Evolutionary conservation across 768 basidiomycete genomes (phyloP).

Genomic region (Terana coerulea): DNA sequence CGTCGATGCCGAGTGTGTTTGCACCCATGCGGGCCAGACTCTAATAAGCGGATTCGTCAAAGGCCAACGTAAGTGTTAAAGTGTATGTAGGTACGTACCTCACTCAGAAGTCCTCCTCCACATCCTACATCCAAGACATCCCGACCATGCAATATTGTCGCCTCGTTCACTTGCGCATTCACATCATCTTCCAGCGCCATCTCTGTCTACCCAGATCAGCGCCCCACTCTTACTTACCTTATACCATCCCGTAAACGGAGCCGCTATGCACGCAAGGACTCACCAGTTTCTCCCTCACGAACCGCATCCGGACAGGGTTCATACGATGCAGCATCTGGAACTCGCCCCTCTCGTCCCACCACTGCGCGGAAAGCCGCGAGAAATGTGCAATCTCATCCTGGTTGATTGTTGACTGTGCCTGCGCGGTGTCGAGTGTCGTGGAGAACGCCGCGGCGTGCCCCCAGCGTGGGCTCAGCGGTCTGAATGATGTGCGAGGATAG

Average conservation of each 20-base stretch:
- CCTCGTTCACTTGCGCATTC: conserved; percentile 27
- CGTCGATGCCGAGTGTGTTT: conserved; percentile 87
- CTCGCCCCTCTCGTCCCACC: conserved; percentile 96
- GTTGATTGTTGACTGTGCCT: conserved; percentile 53
- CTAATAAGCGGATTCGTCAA: no score
- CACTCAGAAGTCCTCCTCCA: conserved; percentile 90
- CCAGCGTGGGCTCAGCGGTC: no score
- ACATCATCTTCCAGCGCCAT: conserved; percentile 50
- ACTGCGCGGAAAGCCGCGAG: conserved; percentile 81
- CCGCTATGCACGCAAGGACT: neutral
- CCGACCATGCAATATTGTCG: conserved; percentile 51
- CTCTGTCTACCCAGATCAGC: conserved; percentile 34
- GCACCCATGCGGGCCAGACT: conserved; percentile 87
- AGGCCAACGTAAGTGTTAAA: neutral
- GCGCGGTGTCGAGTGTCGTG: neutral
- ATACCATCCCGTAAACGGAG: neutral
- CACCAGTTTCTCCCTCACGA: conserved; percentile 70
- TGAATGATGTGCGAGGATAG: no score
- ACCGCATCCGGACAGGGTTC: conserved; percentile 88
- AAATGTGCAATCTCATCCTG: conserved; percentile 83
- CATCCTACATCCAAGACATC: conserved; percentile 90
- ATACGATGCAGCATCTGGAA: conserved; percentile 86
- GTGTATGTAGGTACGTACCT: conserved; percentile 46
- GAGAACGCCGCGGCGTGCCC: neutral
- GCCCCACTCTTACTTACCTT: neutral